These are phyloP conservation scores for Ceriops tagal DNA, from an alignment of 345 rosid species.

Conservation along the genomic window DNA sequence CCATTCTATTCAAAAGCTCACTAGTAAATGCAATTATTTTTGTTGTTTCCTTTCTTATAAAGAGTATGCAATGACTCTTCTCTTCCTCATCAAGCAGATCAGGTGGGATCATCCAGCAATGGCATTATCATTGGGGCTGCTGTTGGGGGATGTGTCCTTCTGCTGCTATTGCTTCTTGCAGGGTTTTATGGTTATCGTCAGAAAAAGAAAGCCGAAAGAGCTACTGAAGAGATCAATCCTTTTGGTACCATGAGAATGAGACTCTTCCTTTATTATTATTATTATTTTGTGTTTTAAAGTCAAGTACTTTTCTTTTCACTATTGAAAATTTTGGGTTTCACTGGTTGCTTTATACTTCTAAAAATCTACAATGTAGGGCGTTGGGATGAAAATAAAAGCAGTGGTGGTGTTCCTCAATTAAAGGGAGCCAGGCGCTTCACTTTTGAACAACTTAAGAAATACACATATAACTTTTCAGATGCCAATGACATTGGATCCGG, in stretches of 20 bases:
- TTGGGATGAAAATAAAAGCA: constrained; percentile 59
- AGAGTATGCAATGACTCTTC: not conserved
- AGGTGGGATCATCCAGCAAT: constrained; percentile 36
- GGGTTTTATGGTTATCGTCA: constrained; percentile 68
- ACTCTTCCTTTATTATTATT: not conserved
- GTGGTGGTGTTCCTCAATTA: constrained; percentile 59
- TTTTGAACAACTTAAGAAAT: constrained; percentile 57
- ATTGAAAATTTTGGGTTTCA: not conserved
- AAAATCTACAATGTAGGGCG: constrained; percentile 43
- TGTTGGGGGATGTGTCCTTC: constrained; percentile 50
- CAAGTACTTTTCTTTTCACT: not conserved
- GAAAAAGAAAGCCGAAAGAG: constrained; percentile 68
- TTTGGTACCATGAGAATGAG: constrained; percentile 46
- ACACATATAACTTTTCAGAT: constrained; percentile 63
- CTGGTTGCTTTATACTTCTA: not conserved
- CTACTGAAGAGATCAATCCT: constrained; percentile 54
- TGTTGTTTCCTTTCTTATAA: not conserved
- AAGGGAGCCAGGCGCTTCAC: constrained; percentile 76
- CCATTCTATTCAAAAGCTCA: not conserved
- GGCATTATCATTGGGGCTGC: constrained; percentile 64
- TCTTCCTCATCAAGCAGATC: constrained; percentile 18
- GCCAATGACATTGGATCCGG: constrained; percentile 56
- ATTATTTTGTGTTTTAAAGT: too few species aligned
- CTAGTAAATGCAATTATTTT: not conserved
- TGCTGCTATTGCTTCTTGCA: constrained; percentile 50